Conservation (phyloP, 176 grass and related monocot species). For the Triticum turgidum region DNA sequence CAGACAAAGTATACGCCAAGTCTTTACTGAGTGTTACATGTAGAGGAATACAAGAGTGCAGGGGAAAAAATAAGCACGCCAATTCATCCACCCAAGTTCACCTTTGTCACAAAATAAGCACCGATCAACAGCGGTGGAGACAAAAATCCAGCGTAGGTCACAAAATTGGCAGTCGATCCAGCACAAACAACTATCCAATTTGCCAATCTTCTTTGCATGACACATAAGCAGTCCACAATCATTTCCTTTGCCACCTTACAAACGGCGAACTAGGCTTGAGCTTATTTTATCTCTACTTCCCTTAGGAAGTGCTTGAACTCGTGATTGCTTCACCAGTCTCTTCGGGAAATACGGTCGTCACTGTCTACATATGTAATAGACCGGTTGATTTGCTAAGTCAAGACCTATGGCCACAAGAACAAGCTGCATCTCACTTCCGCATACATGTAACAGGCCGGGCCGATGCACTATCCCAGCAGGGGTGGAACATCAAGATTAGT, state of each 20-base stretch:
- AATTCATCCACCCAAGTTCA: slow-evolving; percentile 3
- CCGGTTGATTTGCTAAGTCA: slow-evolving; percentile 18
- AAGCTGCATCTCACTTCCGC: slow-evolving; percentile 39
- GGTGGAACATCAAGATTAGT: slow-evolving; percentile 15
- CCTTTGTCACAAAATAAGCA: neutral
- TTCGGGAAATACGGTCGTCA: neutral
- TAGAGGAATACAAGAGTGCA: slow-evolving; percentile 17
- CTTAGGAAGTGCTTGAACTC: slow-evolving; percentile 21
- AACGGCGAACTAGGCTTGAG: neutral
- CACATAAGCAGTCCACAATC: neutral
- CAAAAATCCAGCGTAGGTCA: neutral
- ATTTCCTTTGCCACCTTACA: neutral
- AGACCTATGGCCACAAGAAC: slow-evolving; percentile 33
- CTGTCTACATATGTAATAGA: neutral
- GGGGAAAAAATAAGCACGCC: neutral
- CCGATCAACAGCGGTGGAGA: neutral
- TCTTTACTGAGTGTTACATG: neutral
- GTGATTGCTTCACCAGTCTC: slow-evolving; percentile 15
- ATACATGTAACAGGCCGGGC: slow-evolving; percentile 29
- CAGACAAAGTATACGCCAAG: neutral
- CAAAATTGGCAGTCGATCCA: neutral
- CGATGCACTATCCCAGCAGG: slow-evolving; percentile 15
- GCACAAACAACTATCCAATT: neutral
- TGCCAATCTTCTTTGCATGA: slow-evolving; percentile 1
- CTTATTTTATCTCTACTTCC: neutral